A percentile compares a stretch with the other conserved stretches of the same genome.
These are phyloP conservation scores for Drosera capensis DNA, from an alignment of 148 eudicot species.

Conservation along the genomic window DNA sequence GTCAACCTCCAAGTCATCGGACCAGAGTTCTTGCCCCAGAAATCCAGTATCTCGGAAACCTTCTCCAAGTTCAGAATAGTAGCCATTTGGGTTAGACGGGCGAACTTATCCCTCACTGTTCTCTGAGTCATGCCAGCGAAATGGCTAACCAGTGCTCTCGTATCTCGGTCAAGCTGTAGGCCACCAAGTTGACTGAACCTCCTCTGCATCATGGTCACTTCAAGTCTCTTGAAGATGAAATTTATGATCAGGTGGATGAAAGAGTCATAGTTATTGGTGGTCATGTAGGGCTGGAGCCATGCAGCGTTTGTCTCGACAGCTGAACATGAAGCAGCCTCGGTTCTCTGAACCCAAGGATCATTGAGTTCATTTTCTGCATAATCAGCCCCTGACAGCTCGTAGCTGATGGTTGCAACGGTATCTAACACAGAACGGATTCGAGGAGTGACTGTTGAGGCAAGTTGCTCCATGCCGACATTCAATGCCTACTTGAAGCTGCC, in stretches of 20 bases:
- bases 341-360: conserved; percentile 92
- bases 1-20: conserved; percentile 98
- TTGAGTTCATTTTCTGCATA: conserved; percentile 93
- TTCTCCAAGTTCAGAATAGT: conserved; percentile 81
- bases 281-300: conserved; percentile 90
- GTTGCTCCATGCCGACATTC: conserved; percentile 69
- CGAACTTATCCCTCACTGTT: conserved; percentile 89
- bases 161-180: conserved; percentile 86
- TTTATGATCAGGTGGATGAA: conserved; percentile 75
- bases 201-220: conserved; percentile 95
- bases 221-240: conserved; percentile 85
- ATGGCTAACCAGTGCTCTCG: conserved; percentile 78
- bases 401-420: conserved; percentile 71
- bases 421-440: conserved; percentile 74
- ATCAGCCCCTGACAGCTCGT: conserved; percentile 80
- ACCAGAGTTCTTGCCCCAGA: conserved; percentile 95
- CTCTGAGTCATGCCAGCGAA: conserved; percentile 89
- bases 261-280: conserved; percentile 67
- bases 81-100: conserved; percentile 94
- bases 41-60: conserved; percentile 91
- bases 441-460: conserved; percentile 57
- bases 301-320: conserved; percentile 66
- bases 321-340: conserved; percentile 86
- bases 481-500: conserved; percentile 66
- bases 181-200: conserved; percentile 94